These are phyloP conservation scores for Cercospora sp. DNA, from an alignment of 2,329 filamentous ascomycete genomes.

Conservation along the genomic window DNA sequence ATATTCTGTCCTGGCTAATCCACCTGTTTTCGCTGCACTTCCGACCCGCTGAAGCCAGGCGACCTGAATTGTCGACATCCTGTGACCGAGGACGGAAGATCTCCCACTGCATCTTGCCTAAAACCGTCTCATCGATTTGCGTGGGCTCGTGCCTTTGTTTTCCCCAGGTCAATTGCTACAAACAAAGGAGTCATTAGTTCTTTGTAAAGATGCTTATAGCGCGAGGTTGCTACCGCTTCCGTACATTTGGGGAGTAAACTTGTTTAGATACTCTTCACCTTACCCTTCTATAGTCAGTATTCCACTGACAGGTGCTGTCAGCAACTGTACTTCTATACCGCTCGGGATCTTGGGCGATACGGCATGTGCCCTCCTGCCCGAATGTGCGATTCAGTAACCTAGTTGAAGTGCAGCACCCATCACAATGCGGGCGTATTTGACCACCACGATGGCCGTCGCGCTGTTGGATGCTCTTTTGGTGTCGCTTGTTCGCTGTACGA, in stretches of 20 bases:
- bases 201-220: not conserved
- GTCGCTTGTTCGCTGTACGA: not conserved
- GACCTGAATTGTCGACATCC: too few relatives aligned
- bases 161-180: not conserved
- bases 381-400: not conserved
- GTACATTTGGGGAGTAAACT: not conserved
- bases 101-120: too few relatives aligned
- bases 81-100: too few relatives aligned
- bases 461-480: not conserved
- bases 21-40: too few relatives aligned
- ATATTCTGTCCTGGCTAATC: too few relatives aligned
- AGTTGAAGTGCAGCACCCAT: not conserved
- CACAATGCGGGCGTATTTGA: not conserved
- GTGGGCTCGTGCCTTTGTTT: not conserved
- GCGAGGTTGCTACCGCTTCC: not conserved
- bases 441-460: not conserved
- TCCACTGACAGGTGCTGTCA: not conserved
- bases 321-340: not conserved
- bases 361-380: not conserved
- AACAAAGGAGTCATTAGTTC: not conserved
- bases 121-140: not conserved
- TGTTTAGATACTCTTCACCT: not conserved
- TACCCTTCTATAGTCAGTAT: not conserved
- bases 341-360: not conserved
- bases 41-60: too few relatives aligned